Conservation (phyloP, 768 basidiomycete species). For the Hygrophorus pudorinus region DNA sequence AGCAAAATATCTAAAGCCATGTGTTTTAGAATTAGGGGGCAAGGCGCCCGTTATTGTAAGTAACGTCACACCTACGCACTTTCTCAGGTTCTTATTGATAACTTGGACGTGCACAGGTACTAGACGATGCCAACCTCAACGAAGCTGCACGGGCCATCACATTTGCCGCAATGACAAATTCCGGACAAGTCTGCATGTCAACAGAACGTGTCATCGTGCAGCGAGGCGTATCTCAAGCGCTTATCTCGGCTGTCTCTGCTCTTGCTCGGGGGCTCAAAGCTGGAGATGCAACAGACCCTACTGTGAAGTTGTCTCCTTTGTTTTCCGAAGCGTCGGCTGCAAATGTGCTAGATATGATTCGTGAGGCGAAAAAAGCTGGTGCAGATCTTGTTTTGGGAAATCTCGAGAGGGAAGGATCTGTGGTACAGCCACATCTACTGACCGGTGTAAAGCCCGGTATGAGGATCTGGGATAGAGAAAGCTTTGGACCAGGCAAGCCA, state of each 20-base stretch:
- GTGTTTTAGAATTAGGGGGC: constrained; percentile 46
- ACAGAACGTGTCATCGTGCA: constrained; percentile 49
- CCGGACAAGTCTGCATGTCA: constrained; percentile 52
- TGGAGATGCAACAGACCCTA: constrained; percentile 25
- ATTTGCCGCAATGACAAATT: constrained; percentile 32
- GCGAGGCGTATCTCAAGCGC: constrained; percentile 23
- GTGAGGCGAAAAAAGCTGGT: constrained; percentile 33
- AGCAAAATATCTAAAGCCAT: constrained; percentile 45
- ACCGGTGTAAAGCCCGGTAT: constrained; percentile 38
- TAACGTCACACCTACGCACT: not conserved
- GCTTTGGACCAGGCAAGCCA: constrained; percentile 46
- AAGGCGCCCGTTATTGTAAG: constrained; percentile 43
- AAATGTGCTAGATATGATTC: constrained; percentile 32
- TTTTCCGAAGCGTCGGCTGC: constrained; percentile 37
- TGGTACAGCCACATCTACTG: constrained; percentile 45
- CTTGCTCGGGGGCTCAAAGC: constrained; percentile 26
- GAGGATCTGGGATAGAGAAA: constrained; percentile 46
- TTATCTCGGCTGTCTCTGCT: constrained; percentile 24
- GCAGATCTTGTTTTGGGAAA: constrained; percentile 39
- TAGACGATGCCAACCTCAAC: constrained; percentile 41
- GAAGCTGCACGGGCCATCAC: constrained; percentile 43
- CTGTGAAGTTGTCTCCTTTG: constrained; percentile 25
- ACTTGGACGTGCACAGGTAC: constrained; percentile 27
- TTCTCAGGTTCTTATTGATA: too few relatives aligned
- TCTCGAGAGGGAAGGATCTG: constrained; percentile 24